Conservation (phyloP, 2,329 filamentous ascomycete species). For the Lasiodiplodia sp. region DNA sequence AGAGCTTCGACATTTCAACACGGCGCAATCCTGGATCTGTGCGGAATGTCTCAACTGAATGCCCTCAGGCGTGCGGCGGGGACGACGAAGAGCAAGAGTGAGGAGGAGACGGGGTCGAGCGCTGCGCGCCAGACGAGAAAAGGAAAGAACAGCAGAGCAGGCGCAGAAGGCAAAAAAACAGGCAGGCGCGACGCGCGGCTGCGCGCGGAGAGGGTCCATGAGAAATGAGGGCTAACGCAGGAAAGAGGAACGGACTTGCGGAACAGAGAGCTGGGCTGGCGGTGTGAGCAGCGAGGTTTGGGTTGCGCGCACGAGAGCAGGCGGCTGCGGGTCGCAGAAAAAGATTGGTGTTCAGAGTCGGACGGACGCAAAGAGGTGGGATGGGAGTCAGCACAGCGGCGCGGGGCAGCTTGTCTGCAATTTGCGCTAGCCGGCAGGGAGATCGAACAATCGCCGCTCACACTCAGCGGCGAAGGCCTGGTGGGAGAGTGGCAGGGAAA, state of each 20-base stretch:
- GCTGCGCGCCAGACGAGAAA: conserved; percentile 7
- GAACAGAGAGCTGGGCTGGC: conserved; percentile 16
- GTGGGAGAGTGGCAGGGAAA: conserved; percentile 29
- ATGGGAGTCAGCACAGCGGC: conserved; percentile 25
- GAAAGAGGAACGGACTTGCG: conserved; percentile 26
- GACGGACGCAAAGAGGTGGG: conserved; percentile 25
- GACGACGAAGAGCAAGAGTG: background rate
- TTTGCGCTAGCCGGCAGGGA: conserved; percentile 25
- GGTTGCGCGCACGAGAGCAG: conserved; percentile 5
- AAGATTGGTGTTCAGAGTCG: conserved; percentile 27
- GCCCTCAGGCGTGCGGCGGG: background rate
- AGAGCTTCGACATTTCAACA: conserved; percentile 84
- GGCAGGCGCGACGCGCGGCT: conserved; percentile 22
- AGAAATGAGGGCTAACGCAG: background rate
- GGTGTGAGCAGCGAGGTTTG: conserved; percentile 12
- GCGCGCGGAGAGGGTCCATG: conserved; percentile 8
- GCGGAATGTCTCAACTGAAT: conserved; percentile 25
- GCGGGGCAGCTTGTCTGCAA: conserved; percentile 24
- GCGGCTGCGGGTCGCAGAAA: conserved; percentile 16
- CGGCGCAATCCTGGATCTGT: conserved; percentile 22
- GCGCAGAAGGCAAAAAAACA: conserved; percentile 23
- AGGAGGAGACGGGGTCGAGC: background rate
- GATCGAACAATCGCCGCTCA: conserved; percentile 27
- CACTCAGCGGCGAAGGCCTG: conserved; percentile 24
- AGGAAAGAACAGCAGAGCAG: conserved; percentile 20